Conservation (phyloP, 2,329 filamentous ascomycete species). For the Ophiosphaerella herpotricha region DNA sequence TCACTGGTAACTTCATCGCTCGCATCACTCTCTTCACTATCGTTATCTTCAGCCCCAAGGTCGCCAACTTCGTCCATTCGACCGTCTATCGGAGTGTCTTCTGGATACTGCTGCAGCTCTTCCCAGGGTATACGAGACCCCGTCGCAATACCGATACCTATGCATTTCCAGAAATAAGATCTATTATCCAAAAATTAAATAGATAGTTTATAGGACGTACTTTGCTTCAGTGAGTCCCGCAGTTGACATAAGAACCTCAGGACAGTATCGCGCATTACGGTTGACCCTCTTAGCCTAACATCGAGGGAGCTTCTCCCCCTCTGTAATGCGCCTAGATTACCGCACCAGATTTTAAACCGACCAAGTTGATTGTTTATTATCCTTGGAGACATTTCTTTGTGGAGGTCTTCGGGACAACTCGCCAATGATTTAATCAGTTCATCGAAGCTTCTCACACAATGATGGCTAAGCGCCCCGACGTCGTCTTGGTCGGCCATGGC, state of each 20-base stretch:
- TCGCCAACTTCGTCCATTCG: background rate
- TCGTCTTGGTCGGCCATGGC: background rate
- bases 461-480: background rate
- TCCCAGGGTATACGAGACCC: background rate
- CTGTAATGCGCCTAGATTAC: constrained; percentile 3
- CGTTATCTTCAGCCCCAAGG: background rate
- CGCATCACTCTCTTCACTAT: background rate
- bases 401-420: background rate
- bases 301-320: background rate
- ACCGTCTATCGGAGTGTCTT: background rate
- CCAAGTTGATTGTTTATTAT: background rate
- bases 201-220: background rate
- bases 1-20: background rate
- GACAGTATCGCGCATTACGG: background rate
- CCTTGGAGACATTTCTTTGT: background rate
- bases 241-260: background rate
- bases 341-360: constrained; percentile 3
- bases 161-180: background rate
- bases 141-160: background rate
- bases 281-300: background rate
- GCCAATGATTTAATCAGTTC: background rate
- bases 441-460: background rate
- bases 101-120: background rate
- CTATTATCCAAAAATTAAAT: background rate
- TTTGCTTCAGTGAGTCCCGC: background rate